phyloP scores from a whole-genome alignment of 2,329 filamentous ascomycete genomes.

The Ambrosiella xylebori region DNA sequence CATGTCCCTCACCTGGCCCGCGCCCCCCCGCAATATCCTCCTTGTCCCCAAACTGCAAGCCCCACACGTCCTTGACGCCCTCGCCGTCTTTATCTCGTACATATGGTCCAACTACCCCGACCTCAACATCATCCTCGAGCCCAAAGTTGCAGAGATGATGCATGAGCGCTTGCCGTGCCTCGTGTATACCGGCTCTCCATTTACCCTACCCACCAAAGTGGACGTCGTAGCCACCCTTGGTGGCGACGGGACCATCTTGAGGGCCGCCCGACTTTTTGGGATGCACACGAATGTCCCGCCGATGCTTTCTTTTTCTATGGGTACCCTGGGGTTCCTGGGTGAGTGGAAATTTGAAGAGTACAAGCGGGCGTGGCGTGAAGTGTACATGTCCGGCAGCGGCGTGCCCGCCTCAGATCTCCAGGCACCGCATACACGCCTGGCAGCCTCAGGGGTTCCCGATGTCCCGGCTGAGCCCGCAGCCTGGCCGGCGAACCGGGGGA shows the following conservation, averaged over 20 bases:
- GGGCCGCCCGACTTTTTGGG: constrained; percentile 60
- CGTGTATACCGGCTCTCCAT: constrained; percentile 41
- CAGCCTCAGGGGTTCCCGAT: constrained; percentile 5
- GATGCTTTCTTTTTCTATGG: constrained; percentile 91
- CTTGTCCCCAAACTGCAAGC: constrained; percentile 42
- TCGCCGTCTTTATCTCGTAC: constrained; percentile 46
- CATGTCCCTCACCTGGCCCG: constrained; percentile 36
- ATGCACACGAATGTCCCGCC: constrained; percentile 69
- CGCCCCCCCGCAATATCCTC: constrained; percentile 38
- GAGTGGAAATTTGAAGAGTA: constrained; percentile 94
- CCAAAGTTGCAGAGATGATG: constrained; percentile 51
- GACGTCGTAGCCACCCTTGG: constrained; percentile 83
- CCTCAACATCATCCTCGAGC: constrained; percentile 71
- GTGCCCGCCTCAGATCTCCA: constrained; percentile 30
- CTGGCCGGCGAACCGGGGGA: constrained; percentile 62
- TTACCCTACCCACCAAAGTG: constrained; percentile 56
- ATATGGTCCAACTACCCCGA: constrained; percentile 63
- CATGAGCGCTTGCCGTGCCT: constrained; percentile 57
- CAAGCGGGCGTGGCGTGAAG: constrained; percentile 79
- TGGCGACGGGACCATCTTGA: constrained; percentile 80
- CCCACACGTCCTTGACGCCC: constrained; percentile 33
- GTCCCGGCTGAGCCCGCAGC: constrained; percentile 4
- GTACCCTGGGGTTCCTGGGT: constrained; percentile 81
- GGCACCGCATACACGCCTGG: constrained; percentile 24
- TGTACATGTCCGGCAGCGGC: constrained; percentile 60